Conservation (phyloP, 768 basidiomycete genomes). For the Lyophyllum shimeji region DNA sequence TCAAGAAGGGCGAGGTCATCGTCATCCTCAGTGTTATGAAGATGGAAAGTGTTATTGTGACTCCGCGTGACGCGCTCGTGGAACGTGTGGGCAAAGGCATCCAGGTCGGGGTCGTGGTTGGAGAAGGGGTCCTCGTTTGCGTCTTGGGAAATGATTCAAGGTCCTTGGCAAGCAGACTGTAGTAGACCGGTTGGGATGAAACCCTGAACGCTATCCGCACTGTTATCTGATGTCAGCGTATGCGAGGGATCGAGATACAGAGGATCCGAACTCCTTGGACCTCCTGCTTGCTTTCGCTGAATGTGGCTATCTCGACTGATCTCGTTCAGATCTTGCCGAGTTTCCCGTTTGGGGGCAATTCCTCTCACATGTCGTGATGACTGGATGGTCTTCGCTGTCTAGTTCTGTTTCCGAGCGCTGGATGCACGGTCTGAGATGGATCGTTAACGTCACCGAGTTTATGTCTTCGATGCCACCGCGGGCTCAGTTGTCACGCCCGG, state of each 20-base stretch:
- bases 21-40: conserved; percentile 39
- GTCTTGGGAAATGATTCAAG: conserved; percentile 9
- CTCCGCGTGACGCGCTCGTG: conserved; percentile 29
- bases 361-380: no score
- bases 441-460: neutral
- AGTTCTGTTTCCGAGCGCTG: neutral
- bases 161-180: neutral
- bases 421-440: neutral
- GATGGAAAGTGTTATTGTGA: conserved; percentile 35
- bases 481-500: neutral
- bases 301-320: no score
- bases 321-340: neutral
- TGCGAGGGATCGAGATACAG: no score
- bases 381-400: no score
- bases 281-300: no score
- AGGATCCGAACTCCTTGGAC: no score
- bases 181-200: neutral
- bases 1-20: conserved; percentile 33
- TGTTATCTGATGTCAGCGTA: no score
- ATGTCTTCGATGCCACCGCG: neutral
- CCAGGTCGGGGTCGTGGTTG: conserved; percentile 29
- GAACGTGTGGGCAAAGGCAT: conserved; percentile 31
- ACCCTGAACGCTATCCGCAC: no score
- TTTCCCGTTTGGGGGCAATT: no score
- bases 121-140: conserved; percentile 35